Evolutionary conservation across 352 stramenopile genomes (phyloP).

Genomic region (Phytophthora tubulina): DNA sequence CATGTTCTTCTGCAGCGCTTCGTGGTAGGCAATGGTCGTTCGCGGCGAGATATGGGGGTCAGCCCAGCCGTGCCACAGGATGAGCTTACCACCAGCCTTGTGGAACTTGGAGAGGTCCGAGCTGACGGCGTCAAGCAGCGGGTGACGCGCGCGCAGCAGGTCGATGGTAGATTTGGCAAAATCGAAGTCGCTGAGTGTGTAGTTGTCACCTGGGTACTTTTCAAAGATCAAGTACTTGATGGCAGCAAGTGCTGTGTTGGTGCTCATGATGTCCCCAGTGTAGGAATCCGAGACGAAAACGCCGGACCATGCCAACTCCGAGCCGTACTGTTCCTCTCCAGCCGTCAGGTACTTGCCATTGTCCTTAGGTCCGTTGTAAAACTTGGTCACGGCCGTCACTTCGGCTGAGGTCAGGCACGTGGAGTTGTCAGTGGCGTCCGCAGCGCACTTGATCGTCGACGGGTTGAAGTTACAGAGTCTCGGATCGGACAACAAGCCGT

Average conservation of each 20-base stretch:
- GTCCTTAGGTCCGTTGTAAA: slow-evolving; percentile 53
- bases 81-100: slow-evolving; percentile 49
- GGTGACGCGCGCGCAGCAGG: slow-evolving; percentile 42
- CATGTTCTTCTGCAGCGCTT: slow-evolving; percentile 48
- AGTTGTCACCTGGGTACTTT: slow-evolving; percentile 46
- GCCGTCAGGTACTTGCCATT: slow-evolving; percentile 46
- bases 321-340: slow-evolving; percentile 54
- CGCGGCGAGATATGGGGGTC: slow-evolving; percentile 61
- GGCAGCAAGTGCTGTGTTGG: slow-evolving; percentile 43
- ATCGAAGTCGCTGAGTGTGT: slow-evolving; percentile 51
- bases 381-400: slow-evolving; percentile 42
- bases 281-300: slow-evolving; percentile 50
- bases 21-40: slow-evolving; percentile 56
- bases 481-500: slow-evolving; percentile 50
- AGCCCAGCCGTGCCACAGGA: slow-evolving; percentile 58
- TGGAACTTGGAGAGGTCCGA: slow-evolving; percentile 51
- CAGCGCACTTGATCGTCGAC: slow-evolving; percentile 41
- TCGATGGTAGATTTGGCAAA: slow-evolving; percentile 52
- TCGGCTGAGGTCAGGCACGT: slow-evolving; percentile 48
- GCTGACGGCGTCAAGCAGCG: slow-evolving; percentile 50
- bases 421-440: slow-evolving; percentile 41
- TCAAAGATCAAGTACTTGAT: slow-evolving; percentile 59
- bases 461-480: slow-evolving; percentile 47
- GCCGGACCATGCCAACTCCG: slow-evolving; percentile 51
- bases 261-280: slow-evolving; percentile 39